Conservation (phyloP, 2,329 filamentous ascomycete species). For the Monosporascus cannonballus region DNA sequence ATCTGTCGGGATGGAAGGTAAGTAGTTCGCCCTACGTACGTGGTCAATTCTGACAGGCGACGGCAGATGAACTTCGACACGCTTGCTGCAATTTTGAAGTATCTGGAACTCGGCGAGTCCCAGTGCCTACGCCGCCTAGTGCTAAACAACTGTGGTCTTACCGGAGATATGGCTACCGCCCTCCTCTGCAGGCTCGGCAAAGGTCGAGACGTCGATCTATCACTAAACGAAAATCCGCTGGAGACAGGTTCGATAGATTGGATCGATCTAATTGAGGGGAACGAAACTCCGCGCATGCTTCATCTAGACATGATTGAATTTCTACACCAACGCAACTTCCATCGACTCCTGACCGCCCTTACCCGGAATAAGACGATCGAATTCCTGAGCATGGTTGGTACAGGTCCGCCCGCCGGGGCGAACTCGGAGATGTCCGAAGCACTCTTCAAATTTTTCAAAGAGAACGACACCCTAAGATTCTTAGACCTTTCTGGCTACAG, state of each 20-base stretch:
- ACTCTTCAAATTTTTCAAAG: conserved; percentile 44
- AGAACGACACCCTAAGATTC: conserved; percentile 44
- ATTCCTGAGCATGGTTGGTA: conserved; percentile 49
- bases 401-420: conserved; percentile 40
- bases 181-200: conserved; percentile 46
- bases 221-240: conserved; percentile 46
- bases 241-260: conserved; percentile 47
- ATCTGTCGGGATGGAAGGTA: conserved; percentile 50
- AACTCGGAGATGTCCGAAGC: conserved; percentile 41
- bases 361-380: conserved; percentile 44
- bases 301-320: conserved; percentile 55
- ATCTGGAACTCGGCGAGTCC: conserved; percentile 35
- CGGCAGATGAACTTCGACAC: conserved; percentile 44
- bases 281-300: conserved; percentile 43
- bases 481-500: conserved; percentile 52
- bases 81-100: conserved; percentile 39
- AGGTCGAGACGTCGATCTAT: conserved; percentile 40
- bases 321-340: conserved; percentile 43
- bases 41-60: conserved; percentile 2
- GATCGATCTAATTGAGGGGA: conserved; percentile 39
- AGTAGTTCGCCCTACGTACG: conserved; percentile 8
- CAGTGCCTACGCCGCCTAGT: conserved; percentile 36
- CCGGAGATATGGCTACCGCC: conserved; percentile 41
- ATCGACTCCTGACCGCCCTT: conserved; percentile 43
- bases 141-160: conserved; percentile 47